Evolutionary conservation across 441 rosid species (phyloP), one percentile per base, ranked within the genome.

Genomic region (Jatropha podagrica): DNA sequence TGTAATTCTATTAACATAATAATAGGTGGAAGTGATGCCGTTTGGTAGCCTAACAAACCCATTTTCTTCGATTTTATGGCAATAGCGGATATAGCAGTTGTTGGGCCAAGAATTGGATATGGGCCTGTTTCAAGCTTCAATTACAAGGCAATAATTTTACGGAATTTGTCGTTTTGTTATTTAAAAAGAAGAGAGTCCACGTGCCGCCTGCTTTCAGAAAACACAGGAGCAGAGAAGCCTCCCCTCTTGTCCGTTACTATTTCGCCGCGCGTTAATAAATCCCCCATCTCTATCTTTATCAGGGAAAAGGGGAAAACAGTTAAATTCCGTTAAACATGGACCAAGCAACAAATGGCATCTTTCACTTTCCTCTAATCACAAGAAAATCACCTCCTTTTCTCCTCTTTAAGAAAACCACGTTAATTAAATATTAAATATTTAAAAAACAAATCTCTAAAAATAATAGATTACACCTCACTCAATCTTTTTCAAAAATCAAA

Each of bases 351-450:
- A 12, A 32, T 55, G 60, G 79, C 73, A 83, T 83, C 82, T 1
- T 12, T 40, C 46, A 32, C 84, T 52, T 86, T 78, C 41, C 88
- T 80, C 81, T 78, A 64, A 68, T 73, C 77, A 61, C 86, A 82
- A 81, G 87, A 7, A 81, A 79, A 77, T 72, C 76, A 20, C 51
- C 72, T 48, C 69, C 42, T 4, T 58, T 10, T 58, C 48, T 49
- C 14, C 14, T 49, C 2, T 17, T 17, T 1, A 55, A 3, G n/a
- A 55, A 54, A 54, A 4, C 3, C 4, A 55, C 1, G 7, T 17
- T 5, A 18, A 8, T 17, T 5, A 18, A 8, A 61, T 58, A 8
- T 17, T 5, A 18, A 8, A 61, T 58, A 32, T 62, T 63, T 18
- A 51, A 79, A 71, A 42, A 42, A 44, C 4, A 69, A 75, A 42